A percentile compares a stretch with the other conserved stretches of the same genome.
These are phyloP conservation scores for Artemisia annua DNA, from an alignment of 129 eudicot species.

Conservation along the genomic window DNA sequence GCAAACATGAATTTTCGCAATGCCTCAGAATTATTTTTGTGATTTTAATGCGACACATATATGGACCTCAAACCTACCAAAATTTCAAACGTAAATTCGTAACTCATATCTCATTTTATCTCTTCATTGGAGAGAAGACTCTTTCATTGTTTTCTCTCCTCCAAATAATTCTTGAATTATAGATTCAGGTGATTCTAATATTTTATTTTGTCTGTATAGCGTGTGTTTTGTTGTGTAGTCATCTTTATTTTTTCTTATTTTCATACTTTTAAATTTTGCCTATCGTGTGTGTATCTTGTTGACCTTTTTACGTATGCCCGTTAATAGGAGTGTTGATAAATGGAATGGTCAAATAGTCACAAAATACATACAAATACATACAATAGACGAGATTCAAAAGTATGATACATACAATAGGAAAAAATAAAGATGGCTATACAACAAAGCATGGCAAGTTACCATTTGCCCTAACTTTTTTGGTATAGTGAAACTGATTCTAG, in stretches of 20 bases:
- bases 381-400: background rate
- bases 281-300: background rate
- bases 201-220: constrained; percentile 1
- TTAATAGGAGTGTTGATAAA: too few species aligned
- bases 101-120: constrained; percentile 10
- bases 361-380: too few species aligned
- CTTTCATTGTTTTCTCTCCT: constrained; percentile 35
- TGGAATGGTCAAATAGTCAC: too few species aligned
- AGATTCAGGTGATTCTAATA: constrained; percentile 7
- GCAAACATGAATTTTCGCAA: constrained; percentile 30
- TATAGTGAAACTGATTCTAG: too few species aligned
- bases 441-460: too few species aligned
- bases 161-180: background rate
- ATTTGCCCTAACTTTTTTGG: too few species aligned
- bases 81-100: constrained; percentile 10
- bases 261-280: background rate
- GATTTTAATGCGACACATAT: constrained; percentile 19
- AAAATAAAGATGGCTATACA: too few species aligned
- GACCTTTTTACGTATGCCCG: background rate
- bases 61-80: constrained; percentile 31
- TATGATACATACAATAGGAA: background rate
- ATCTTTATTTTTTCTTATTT: background rate
- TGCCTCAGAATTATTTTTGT: constrained; percentile 30
- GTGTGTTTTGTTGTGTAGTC: background rate
- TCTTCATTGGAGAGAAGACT: constrained; percentile 35